Conservation (phyloP, 1,284 basidiomycete species). For the Leccinum fuscescens region DNA sequence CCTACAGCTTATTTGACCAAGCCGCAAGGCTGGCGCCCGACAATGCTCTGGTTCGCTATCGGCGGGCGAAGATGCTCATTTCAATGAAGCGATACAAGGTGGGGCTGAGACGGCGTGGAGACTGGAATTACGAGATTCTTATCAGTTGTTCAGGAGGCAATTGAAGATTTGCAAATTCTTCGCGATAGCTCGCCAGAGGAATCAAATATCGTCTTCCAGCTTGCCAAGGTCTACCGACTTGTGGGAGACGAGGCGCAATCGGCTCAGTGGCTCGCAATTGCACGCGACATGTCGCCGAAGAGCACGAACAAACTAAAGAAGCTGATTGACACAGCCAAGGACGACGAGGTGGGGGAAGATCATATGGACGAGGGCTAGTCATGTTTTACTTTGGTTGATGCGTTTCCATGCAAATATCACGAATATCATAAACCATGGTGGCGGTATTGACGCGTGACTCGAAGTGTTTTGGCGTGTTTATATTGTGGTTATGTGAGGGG, state of each 20-base stretch:
- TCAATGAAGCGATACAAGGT: conserved; percentile 79
- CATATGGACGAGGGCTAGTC: conserved; percentile 70
- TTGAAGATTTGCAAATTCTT: conserved; percentile 76
- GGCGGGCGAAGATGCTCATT: conserved; percentile 85
- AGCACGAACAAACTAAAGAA: conserved; percentile 75
- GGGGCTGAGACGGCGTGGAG: conserved; percentile 33
- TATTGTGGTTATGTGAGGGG: conserved; percentile 28
- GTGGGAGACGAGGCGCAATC: conserved; percentile 76
- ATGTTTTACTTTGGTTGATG: conserved; percentile 7
- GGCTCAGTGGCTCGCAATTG: conserved; percentile 80
- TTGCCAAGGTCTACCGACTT: conserved; percentile 87
- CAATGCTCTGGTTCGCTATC: conserved; percentile 88
- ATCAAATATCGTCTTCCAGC: conserved; percentile 91
- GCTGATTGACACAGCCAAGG: conserved; percentile 66
- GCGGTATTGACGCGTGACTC: conserved; percentile 27
- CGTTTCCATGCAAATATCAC: conserved; percentile 1
- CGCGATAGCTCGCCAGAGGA: conserved; percentile 84
- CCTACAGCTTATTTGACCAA: conserved; percentile 75
- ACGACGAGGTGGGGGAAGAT: conserved; percentile 58
- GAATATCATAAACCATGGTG: conserved; percentile 6
- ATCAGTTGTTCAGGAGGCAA: conserved; percentile 58
- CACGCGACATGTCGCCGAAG: conserved; percentile 82
- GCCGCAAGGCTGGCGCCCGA: conserved; percentile 76
- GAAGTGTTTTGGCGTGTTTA: conserved; percentile 29
- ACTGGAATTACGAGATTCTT: conserved; percentile 25